Conservation (phyloP, 2,329 filamentous ascomycete genomes). For the Magnaporthiopsis rhizophila region DNA sequence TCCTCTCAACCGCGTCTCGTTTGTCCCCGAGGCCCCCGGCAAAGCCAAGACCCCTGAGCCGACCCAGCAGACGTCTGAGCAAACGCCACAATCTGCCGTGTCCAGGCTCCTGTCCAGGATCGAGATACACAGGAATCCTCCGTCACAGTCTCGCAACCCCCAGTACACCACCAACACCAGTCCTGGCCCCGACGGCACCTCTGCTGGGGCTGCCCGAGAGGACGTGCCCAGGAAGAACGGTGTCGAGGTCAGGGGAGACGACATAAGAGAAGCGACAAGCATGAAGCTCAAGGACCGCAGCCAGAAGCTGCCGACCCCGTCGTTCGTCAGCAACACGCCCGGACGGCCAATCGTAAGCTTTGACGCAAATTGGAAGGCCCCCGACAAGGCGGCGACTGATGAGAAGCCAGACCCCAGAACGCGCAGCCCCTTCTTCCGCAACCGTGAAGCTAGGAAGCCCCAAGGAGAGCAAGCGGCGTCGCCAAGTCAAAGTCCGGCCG, state of each 20-base stretch:
- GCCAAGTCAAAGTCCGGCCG: constrained; percentile 28
- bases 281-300: constrained; percentile 84
- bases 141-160: constrained; percentile 74
- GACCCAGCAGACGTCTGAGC: background rate
- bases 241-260: constrained; percentile 75
- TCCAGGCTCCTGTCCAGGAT: constrained; percentile 33
- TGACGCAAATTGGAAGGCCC: constrained; percentile 71
- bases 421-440: constrained; percentile 20
- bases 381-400: constrained; percentile 59
- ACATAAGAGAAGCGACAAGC: constrained; percentile 84
- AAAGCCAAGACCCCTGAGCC: constrained; percentile 9
- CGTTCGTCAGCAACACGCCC: constrained; percentile 81
- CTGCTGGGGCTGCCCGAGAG: constrained; percentile 19
- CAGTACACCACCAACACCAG: constrained; percentile 71
- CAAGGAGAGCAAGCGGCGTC: constrained; percentile 18
- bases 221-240: constrained; percentile 62
- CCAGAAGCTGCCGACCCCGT: constrained; percentile 77
- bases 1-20: constrained; percentile 54
- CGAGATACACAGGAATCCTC: constrained; percentile 76
- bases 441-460: constrained; percentile 11
- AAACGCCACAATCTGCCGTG: background rate
- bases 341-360: constrained; percentile 97
- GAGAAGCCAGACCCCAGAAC: constrained; percentile 46
- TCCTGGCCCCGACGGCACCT: background rate
- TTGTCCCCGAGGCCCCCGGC: constrained; percentile 34